Conservation (phyloP, 768 basidiomycete species). For the Hericium coralloides region DNA sequence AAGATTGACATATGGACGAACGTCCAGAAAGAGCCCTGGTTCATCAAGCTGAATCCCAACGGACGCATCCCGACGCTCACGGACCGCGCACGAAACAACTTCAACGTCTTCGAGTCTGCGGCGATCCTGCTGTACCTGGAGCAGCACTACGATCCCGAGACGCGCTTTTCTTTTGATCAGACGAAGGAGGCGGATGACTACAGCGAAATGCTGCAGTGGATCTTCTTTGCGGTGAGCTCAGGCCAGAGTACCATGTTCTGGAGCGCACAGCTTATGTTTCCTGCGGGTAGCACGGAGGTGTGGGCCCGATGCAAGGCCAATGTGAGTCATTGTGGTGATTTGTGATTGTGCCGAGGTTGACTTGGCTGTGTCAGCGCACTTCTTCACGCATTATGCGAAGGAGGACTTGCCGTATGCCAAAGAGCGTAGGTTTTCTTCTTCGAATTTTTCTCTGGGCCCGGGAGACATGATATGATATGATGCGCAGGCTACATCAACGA, state of each 20-base stretch:
- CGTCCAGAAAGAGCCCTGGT: constrained; percentile 77
- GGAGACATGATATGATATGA: constrained; percentile 9
- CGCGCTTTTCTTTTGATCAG: constrained; percentile 57
- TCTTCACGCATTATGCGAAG: constrained; percentile 56
- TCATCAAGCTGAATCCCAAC: constrained; percentile 65
- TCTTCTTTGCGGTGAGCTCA: constrained; percentile 65
- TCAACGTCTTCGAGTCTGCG: constrained; percentile 65
- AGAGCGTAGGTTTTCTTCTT: constrained; percentile 35
- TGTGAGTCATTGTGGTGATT: constrained; percentile 11
- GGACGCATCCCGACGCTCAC: constrained; percentile 63
- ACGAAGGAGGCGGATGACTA: constrained; percentile 45
- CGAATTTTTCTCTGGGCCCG: background rate
- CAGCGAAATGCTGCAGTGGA: constrained; percentile 76
- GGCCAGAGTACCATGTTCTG: background rate
- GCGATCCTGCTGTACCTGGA: constrained; percentile 77
- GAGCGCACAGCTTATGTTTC: background rate
- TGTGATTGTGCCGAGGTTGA: background rate
- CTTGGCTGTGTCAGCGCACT: constrained; percentile 38
- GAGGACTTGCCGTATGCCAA: constrained; percentile 64
- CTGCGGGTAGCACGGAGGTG: constrained; percentile 53
- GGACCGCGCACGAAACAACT: constrained; percentile 52
- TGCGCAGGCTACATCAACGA: constrained; percentile 66
- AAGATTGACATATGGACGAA: constrained; percentile 52
- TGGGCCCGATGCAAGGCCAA: constrained; percentile 86
- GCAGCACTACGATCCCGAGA: constrained; percentile 71